These are phyloP conservation scores for Cercospora citrullina DNA, from an alignment of 2,329 filamentous ascomycete species.

Conservation along the genomic window DNA sequence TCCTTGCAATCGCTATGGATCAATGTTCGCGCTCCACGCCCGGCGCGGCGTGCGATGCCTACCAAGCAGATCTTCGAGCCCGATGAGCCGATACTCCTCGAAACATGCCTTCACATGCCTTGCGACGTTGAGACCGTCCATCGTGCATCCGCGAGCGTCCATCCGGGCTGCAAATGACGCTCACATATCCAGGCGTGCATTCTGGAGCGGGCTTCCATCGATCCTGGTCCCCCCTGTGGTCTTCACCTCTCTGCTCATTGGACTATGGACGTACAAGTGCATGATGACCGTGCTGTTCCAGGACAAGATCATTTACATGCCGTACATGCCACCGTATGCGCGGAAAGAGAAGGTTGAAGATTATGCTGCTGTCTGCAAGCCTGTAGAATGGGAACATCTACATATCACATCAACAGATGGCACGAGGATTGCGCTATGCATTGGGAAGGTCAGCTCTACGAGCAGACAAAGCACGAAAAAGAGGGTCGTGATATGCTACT, in stretches of 20 bases:
- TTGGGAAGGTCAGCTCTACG: slow-evolving; percentile 41
- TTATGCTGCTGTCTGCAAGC: slow-evolving; percentile 60
- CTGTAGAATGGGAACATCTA: slow-evolving; percentile 67
- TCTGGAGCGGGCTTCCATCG: slow-evolving; percentile 39
- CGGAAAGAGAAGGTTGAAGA: slow-evolving; percentile 66
- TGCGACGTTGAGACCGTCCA: neutral
- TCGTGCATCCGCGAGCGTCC: neutral
- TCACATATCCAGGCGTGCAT: neutral
- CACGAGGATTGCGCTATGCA: slow-evolving; percentile 62
- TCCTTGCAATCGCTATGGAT: neutral
- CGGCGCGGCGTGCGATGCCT: neutral
- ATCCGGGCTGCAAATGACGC: neutral
- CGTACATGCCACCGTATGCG: slow-evolving; percentile 69
- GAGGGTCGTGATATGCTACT: slow-evolving; percentile 49
- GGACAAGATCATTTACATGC: slow-evolving; percentile 81
- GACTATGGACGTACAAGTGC: slow-evolving; percentile 65
- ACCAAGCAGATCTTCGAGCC: neutral
- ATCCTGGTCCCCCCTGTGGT: slow-evolving; percentile 65
- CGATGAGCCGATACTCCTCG: neutral
- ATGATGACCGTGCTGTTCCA: slow-evolving; percentile 75
- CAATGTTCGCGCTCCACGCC: neutral
- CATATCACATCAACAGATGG: slow-evolving; percentile 63
- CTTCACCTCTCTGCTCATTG: slow-evolving; percentile 65
- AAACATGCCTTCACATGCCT: neutral
- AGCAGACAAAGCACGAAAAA: slow-evolving; percentile 14